Conservation (phyloP, 441 rosid species). For the Gossypium aridum region DNA sequence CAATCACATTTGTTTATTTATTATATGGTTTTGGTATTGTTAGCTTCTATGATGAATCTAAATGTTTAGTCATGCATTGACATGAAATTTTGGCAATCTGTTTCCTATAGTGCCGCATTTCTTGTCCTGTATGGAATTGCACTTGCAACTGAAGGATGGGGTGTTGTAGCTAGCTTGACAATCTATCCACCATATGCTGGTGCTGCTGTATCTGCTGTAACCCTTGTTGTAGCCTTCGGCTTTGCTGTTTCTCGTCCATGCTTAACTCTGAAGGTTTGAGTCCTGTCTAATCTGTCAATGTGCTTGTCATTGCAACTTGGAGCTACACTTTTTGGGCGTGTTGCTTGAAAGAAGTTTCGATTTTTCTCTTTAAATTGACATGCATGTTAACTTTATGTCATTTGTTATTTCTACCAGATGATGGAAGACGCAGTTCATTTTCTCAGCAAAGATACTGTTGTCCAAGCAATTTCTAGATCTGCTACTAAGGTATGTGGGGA, state of each 20-base stretch:
- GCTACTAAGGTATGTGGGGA: conserved; percentile 83
- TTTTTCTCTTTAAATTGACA: not conserved
- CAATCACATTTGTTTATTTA: not conserved
- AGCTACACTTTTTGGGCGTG: not conserved
- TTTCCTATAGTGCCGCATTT: conserved; percentile 75
- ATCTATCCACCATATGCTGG: conserved; percentile 99
- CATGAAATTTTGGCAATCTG: conserved; percentile 14
- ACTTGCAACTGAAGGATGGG: conserved; percentile 99
- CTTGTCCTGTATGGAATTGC: conserved; percentile 98
- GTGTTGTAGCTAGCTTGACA: conserved; percentile 97
- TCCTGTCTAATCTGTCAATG: conserved; percentile 7
- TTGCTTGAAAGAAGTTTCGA: not conserved
- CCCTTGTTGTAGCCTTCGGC: conserved; percentile 98
- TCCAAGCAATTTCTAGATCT: conserved; percentile 97
- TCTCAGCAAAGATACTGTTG: conserved; percentile 94
- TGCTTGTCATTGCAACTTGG: conserved; percentile 9
- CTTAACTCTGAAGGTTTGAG: conserved; percentile 81
- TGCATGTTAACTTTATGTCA: conserved; percentile 1
- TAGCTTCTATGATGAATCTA: not conserved
- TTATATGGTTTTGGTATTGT: not conserved
- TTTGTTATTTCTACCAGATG: conserved; percentile 55
- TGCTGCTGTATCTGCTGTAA: conserved; percentile 98
- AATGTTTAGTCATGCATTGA: conserved; percentile 13
- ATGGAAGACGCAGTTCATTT: conserved; percentile 99
- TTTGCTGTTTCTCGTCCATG: conserved; percentile 99